phyloP scores from a whole-genome alignment of 352 stramenopile genomes.

The Pythium coloratum region DNA sequence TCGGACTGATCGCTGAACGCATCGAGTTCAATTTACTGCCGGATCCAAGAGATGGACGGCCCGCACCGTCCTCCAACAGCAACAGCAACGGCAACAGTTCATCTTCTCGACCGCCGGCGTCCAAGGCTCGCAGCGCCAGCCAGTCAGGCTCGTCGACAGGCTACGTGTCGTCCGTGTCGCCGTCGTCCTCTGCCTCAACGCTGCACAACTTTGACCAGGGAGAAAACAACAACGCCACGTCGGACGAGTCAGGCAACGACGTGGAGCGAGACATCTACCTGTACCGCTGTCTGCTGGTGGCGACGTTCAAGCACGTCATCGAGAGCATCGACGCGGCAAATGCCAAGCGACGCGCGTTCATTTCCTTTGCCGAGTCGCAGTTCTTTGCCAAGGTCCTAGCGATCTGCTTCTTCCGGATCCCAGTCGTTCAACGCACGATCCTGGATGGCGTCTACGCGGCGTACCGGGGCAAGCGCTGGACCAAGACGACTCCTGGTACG shows the following conservation, averaged over 20 bases:
- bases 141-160: constrained; percentile 9
- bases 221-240: constrained; percentile 10
- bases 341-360: constrained; percentile 44
- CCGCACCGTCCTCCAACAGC: constrained; percentile 7
- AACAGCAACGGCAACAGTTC: background rate
- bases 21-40: constrained; percentile 60
- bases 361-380: constrained; percentile 53
- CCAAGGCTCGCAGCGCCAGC: constrained; percentile 21
- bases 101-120: background rate
- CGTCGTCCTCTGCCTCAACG: constrained; percentile 14
- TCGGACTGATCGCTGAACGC: constrained; percentile 60
- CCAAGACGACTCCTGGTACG: constrained; percentile 29
- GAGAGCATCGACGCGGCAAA: constrained; percentile 58
- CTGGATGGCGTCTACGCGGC: constrained; percentile 54
- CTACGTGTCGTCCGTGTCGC: constrained; percentile 12
- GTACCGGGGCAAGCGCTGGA: constrained; percentile 55
- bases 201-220: constrained; percentile 17
- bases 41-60: constrained; percentile 15
- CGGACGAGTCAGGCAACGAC: constrained; percentile 34
- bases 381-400: constrained; percentile 74
- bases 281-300: constrained; percentile 68
- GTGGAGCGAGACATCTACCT: constrained; percentile 57
- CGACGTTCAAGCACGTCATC: constrained; percentile 72
- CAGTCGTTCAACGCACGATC: constrained; percentile 51
- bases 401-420: constrained; percentile 69